These are phyloP conservation scores for Phoma sp. DNA, from an alignment of 2,329 filamentous ascomycete genomes.

Conservation along the genomic window DNA sequence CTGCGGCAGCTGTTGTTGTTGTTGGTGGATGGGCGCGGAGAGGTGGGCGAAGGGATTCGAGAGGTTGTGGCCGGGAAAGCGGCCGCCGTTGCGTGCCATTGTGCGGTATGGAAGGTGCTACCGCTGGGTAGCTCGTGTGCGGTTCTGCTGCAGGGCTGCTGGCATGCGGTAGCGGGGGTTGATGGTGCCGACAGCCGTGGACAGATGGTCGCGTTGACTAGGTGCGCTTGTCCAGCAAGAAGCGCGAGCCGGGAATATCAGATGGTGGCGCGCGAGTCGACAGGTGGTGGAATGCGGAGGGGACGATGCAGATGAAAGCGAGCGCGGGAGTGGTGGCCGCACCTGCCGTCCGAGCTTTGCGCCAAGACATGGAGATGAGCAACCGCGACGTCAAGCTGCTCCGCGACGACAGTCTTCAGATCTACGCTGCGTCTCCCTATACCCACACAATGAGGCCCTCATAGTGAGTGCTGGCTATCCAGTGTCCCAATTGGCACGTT, in stretches of 20 bases:
- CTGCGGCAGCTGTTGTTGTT: conserved; percentile 56
- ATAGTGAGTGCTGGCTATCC: conserved; percentile 29
- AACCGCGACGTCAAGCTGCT: conserved; percentile 21
- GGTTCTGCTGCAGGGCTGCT: conserved; percentile 4
- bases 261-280: not conserved
- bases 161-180: conserved; percentile 4
- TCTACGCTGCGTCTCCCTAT: conserved; percentile 25
- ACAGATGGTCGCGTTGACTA: not conserved
- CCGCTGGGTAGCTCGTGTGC: conserved; percentile 27
- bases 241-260: not conserved
- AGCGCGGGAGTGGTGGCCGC: conserved; percentile 9
- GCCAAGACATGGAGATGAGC: conserved; percentile 15
- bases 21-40: conserved; percentile 56
- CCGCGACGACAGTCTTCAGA: conserved; percentile 28
- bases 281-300: conserved; percentile 5
- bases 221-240: not conserved
- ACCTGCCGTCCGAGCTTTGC: conserved; percentile 4
- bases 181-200: not conserved
- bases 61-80: conserved; percentile 65
- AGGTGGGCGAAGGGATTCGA: conserved; percentile 67
- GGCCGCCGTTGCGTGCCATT: conserved; percentile 67
- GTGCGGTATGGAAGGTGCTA: conserved; percentile 27
- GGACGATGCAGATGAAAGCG: conserved; percentile 8
- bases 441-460: conserved; percentile 32
- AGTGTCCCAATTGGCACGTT: conserved; percentile 10